Evolutionary conservation across 257 asterid species (phyloP).

Genomic region (Plantago ovata): DNA sequence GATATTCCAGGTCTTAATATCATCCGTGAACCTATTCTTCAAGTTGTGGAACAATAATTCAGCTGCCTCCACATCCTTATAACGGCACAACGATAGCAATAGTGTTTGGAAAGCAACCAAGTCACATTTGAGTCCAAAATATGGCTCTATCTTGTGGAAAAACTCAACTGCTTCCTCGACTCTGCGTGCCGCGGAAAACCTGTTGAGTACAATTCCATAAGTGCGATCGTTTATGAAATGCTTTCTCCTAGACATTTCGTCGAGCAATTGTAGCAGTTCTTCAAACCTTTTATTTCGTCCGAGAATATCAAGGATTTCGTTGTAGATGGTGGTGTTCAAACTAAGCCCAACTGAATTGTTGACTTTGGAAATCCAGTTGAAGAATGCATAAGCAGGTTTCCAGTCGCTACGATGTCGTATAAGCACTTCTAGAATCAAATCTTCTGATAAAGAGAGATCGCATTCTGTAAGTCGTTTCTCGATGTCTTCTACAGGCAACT

Average conservation of each 20-base stretch:
- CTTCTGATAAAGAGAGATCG: constrained; percentile 37
- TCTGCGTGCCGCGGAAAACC: constrained; percentile 61
- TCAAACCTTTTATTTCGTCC: constrained; percentile 55
- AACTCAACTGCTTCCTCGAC: constrained; percentile 62
- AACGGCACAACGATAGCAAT: constrained; percentile 62
- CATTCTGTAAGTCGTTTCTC: constrained; percentile 39
- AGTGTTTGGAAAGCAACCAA: constrained; percentile 68
- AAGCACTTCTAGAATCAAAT: constrained; percentile 58
- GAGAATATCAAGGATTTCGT: constrained; percentile 59
- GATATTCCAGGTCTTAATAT: constrained; percentile 73
- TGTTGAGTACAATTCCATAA: constrained; percentile 35
- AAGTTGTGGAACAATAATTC: constrained; percentile 50
- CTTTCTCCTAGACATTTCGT: constrained; percentile 60
- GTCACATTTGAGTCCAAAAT: constrained; percentile 47
- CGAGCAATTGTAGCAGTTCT: constrained; percentile 58
- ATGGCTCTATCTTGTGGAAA: constrained; percentile 38
- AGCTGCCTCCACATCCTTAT: constrained; percentile 76
- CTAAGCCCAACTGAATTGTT: constrained; percentile 19
- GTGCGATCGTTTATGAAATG: constrained; percentile 42
- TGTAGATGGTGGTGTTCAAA: constrained; percentile 37
- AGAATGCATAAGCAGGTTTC: constrained; percentile 66
- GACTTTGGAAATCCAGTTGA: constrained; percentile 41
- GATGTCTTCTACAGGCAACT: constrained; percentile 30
- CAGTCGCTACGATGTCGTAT: constrained; percentile 72
- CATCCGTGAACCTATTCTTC: constrained; percentile 36